phyloP scores from a whole-genome alignment of 2,329 filamentous ascomycete genomes.

The Aspergillus udagawae region DNA sequence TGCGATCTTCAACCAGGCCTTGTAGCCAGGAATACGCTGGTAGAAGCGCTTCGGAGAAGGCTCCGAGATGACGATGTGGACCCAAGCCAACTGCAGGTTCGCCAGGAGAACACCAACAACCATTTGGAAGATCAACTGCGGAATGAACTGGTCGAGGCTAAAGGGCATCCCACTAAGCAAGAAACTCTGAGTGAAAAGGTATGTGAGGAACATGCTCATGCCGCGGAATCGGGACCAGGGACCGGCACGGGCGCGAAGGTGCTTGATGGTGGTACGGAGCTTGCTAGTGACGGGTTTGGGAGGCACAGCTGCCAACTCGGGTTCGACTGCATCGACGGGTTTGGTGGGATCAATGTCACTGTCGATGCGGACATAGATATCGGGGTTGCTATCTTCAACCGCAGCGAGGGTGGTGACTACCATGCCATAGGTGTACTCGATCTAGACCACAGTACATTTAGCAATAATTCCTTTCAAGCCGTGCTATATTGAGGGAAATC shows the following conservation, averaged over 20 bases:
- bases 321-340: slow-evolving; percentile 37
- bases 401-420: slow-evolving; percentile 61
- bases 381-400: slow-evolving; percentile 58
- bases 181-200: slow-evolving; percentile 47
- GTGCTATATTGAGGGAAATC: not conserved
- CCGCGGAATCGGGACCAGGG: slow-evolving; percentile 67
- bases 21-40: slow-evolving; percentile 64
- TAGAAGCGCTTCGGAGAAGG: slow-evolving; percentile 62
- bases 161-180: slow-evolving; percentile 33
- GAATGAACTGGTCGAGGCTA: slow-evolving; percentile 35
- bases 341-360: slow-evolving; percentile 30
- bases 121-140: slow-evolving; percentile 50
- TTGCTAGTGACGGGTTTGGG: slow-evolving; percentile 59
- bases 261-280: slow-evolving; percentile 55
- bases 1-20: slow-evolving; percentile 64
- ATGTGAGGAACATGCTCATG: slow-evolving; percentile 49
- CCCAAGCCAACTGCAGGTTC: slow-evolving; percentile 72
- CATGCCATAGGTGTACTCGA: slow-evolving; percentile 56
- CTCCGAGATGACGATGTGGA: slow-evolving; percentile 76
- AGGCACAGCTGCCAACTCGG: slow-evolving; percentile 43
- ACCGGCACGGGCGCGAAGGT: slow-evolving; percentile 62
- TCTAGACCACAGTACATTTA: slow-evolving; percentile 21
- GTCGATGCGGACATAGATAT: slow-evolving; percentile 51
- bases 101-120: slow-evolving; percentile 59
- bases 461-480: not conserved